phyloP scores from a whole-genome alignment of 1,284 basidiomycete species.

The Apiotrichum sp. region DNA sequence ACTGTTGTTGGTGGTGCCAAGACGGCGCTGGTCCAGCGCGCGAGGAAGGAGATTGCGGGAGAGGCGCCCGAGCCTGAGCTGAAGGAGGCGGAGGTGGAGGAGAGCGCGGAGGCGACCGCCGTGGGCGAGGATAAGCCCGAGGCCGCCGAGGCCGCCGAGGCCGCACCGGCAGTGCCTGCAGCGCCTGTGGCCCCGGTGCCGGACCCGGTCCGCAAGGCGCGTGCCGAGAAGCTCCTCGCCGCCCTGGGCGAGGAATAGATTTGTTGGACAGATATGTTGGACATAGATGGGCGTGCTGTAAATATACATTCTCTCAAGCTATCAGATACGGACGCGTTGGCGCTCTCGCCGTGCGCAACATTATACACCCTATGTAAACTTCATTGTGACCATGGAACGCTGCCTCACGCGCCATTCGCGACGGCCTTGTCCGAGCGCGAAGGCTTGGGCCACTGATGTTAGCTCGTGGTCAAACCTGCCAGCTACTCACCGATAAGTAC shows the following conservation, averaged over 20 bases:
- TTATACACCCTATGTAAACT: no score
- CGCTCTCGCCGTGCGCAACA: no score
- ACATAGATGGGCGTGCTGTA: neutral
- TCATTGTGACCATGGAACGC: no score
- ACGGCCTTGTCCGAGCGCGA: no score
- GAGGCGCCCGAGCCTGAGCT: neutral
- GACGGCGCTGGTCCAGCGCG: conserved; percentile 22
- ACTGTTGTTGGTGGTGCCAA: conserved; percentile 32
- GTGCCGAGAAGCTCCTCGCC: conserved; percentile 22
- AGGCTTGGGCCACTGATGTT: conserved; percentile 3
- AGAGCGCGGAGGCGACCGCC: neutral
- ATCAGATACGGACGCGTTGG: no score
- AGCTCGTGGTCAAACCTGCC: neutral
- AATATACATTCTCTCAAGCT: no score
- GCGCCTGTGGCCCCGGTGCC: neutral
- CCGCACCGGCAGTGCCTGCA: neutral
- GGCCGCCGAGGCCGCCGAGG: neutral
- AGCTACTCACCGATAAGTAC: conserved; percentile 3
- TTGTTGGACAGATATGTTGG: no score
- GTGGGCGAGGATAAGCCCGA: neutral
- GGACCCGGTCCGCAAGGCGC: conserved; percentile 7
- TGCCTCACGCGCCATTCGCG: no score
- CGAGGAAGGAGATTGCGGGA: conserved; percentile 16
- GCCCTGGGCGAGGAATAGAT: conserved; percentile 8
- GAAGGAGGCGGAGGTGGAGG: neutral